Conservation (phyloP, 441 rosid genomes). For the Arabidopsis hybrid region DNA sequence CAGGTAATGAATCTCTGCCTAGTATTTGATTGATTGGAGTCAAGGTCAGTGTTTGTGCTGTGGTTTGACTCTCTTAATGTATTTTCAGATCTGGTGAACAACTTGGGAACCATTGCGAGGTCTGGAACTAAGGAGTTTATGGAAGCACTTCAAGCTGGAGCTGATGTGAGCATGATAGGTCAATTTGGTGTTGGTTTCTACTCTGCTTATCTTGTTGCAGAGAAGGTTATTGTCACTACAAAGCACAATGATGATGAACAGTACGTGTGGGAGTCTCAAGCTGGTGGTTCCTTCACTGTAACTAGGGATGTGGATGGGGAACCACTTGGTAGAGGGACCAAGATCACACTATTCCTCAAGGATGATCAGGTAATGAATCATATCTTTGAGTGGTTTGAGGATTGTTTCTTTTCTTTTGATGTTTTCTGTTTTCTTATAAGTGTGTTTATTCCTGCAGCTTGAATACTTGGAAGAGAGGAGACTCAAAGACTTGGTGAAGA, state of each 20-base stretch:
- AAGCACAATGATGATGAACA: slow-evolving; percentile 71
- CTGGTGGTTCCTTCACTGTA: slow-evolving; percentile 93
- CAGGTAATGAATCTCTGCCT: slow-evolving; percentile 49
- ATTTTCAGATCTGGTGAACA: slow-evolving; percentile 77
- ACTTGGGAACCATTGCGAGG: slow-evolving; percentile 93
- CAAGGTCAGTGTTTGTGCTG: background rate
- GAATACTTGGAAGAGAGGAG: slow-evolving; percentile 67
- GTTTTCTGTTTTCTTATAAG: background rate
- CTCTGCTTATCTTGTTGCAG: slow-evolving; percentile 89
- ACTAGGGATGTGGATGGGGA: slow-evolving; percentile 82
- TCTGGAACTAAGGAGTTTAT: slow-evolving; percentile 98
- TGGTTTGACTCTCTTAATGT: background rate
- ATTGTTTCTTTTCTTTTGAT: background rate
- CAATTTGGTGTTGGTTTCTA: slow-evolving; percentile 97
- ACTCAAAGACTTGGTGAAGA: slow-evolving; percentile 64
- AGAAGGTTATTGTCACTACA: slow-evolving; percentile 60
- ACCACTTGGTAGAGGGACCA: slow-evolving; percentile 77
- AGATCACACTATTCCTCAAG: slow-evolving; percentile 59
- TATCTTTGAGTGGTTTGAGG: background rate
- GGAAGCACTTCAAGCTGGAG: slow-evolving; percentile 97
- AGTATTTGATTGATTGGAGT: background rate
- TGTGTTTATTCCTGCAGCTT: slow-evolving; percentile 25
- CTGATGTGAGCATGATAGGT: slow-evolving; percentile 97
- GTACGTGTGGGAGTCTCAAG: slow-evolving; percentile 93
- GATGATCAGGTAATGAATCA: slow-evolving; percentile 57